Evolutionary conservation across 1,139 yeast species (phyloP), one percentile per base, ranked within the genome.

Genomic region (Lizanozyma gosingica): DNA sequence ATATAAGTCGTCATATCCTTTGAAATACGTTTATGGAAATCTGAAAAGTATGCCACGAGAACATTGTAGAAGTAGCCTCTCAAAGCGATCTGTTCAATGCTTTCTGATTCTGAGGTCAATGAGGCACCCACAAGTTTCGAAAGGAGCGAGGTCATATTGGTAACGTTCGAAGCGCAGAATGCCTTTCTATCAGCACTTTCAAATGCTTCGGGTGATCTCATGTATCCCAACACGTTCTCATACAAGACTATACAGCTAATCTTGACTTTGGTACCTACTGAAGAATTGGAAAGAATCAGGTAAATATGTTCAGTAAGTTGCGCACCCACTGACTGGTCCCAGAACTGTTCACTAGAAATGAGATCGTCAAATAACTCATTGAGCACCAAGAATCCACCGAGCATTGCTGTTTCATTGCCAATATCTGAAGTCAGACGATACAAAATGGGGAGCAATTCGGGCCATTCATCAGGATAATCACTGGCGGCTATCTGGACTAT

Each of bases 401-500:
- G 60, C 32, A 78, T 54, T 39, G 57, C 62, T 50, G 41, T 46
- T 45, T 43, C 67, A 49, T 62, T 47, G 22, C 62, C 56, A 33
- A 61, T 55, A 14, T 56, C 44, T 6, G 57, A 53, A 3, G 76
- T 61, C 39, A 67, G 61, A 15, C 57, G 51, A 52, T 77, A 76
- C 38, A 84, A 55, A 14, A 59, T 54, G 16, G 64, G 61, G 43
- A 90, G 56, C 37, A 92, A 65, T 27, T 70, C 72, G 0, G 97
- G 95, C 97, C 97, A 92, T 54, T 87, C 95, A 52, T 92, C 97
- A 0, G 98, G 98, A 54, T 78, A 90, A 54, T 92, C 98, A 1
- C 82, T 84, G 1, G 86, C 83, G 1, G 95, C 90, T 17, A 92
- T 84, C 51, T 84, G 94, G 2, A 85, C 84, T 18, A 87, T 75